phyloP scores from a whole-genome alignment of 2,329 filamentous ascomycete genomes.

The Plectosphaerella cucumerina region DNA sequence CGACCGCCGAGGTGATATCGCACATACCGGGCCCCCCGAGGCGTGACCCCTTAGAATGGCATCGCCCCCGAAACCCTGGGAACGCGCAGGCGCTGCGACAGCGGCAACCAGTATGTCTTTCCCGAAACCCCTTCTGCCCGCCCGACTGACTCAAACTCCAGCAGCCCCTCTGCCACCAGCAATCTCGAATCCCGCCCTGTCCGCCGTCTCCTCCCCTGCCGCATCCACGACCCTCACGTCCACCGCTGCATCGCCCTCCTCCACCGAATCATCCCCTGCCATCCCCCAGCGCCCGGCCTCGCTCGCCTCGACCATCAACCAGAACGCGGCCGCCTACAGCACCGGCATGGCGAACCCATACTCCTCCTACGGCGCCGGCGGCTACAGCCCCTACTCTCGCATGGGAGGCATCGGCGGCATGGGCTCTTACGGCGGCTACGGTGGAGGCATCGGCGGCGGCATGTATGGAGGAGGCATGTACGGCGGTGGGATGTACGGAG shows the following conservation, averaged over 20 bases:
- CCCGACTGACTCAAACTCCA: constrained; percentile 6
- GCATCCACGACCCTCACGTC: constrained; percentile 34
- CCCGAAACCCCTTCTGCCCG: constrained; percentile 2
- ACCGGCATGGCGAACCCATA: constrained; percentile 41
- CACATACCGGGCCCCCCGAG: background rate
- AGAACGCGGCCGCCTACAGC: constrained; percentile 82
- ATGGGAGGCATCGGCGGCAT: constrained; percentile 45
- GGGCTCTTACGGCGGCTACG: constrained; percentile 23
- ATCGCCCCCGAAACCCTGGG: constrained; percentile 97
- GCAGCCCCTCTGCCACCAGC: constrained; percentile 3
- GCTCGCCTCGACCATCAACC: constrained; percentile 75
- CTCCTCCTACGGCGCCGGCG: constrained; percentile 33
- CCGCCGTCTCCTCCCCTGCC: constrained; percentile 30
- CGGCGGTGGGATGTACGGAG: constrained; percentile 36
- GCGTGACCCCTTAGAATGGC: constrained; percentile 39
- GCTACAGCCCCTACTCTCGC: constrained; percentile 38
- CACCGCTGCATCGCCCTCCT: constrained; percentile 35
- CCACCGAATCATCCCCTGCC: constrained; percentile 51
- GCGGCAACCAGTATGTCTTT: constrained; percentile 41
- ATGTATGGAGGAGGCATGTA: constrained; percentile 21
- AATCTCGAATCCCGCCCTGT: constrained; percentile 24
- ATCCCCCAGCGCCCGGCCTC: constrained; percentile 78
- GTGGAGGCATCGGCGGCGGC: constrained; percentile 38
- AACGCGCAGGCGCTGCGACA: constrained; percentile 65
- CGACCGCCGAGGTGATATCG: background rate